Percentiles rank a stretch among this genome's conserved stretches.
These are phyloP conservation scores for Paraurostyla sp. DNA, from an alignment of 73 alveolate genomes.

Conservation along the genomic window DNA sequence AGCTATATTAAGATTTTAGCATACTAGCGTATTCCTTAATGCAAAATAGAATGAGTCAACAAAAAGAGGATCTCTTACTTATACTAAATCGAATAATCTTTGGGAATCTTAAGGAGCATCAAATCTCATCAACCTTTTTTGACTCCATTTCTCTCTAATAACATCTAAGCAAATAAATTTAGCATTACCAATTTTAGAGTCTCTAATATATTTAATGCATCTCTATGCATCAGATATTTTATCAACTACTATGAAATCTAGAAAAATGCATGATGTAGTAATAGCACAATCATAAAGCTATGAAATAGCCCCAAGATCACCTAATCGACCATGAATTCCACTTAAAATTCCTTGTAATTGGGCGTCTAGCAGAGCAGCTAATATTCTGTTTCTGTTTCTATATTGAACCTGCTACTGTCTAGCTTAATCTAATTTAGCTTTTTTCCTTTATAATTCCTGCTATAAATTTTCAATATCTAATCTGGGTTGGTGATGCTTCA, in stretches of 20 bases:
- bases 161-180: conserved; percentile 73
- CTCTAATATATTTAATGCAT: background rate
- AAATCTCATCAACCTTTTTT: conserved; percentile 49
- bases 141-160: conserved; percentile 53
- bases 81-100: conserved; percentile 77
- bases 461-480: background rate
- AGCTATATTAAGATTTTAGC: conserved; percentile 80
- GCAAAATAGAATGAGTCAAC: conserved; percentile 79
- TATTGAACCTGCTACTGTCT: conserved; percentile 44
- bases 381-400: conserved; percentile 52
- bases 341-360: conserved; percentile 81
- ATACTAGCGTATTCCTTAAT: conserved; percentile 88
- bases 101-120: conserved; percentile 60
- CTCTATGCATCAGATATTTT: background rate
- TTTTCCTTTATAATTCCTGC: background rate
- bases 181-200: background rate
- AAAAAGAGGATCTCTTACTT: conserved; percentile 54
- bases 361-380: conserved; percentile 78
- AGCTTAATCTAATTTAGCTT: background rate
- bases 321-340: conserved; percentile 92
- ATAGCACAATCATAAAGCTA: background rate
- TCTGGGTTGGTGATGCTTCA: background rate
- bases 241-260: conserved; percentile 7
- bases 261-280: background rate
- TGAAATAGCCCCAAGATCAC: conserved; percentile 30